Base-by-base conservation (phyloP, 2,329 filamentous ascomycete species). In the Podosphaera leucotricha region DNA sequence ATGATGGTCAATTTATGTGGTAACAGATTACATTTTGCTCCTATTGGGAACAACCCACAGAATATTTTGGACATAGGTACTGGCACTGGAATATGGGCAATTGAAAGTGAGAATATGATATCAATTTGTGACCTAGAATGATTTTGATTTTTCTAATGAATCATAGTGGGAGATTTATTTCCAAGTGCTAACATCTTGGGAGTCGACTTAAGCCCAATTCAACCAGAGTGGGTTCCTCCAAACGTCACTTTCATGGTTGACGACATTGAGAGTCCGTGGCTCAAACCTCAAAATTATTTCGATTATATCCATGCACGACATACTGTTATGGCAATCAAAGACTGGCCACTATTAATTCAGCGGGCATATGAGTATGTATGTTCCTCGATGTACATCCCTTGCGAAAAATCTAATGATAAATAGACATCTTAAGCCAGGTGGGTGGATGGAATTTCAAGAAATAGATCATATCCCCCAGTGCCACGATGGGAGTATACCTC, bases 211-310 rank as follows among this genome's bases (percentile, higher is more conserved):
- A 71, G 67, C 11, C 70, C 71, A 1, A 72, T 74, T 36, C 71
- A 75, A 52, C 70, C 70, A 2, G 62, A 62, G 22, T 68, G 66
- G 59, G 66, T 76, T 2, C 72, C 73, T 1, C 61, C 64, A 22
- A 80, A 80, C 51, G 70, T 75, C 46, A 65, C 68, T 46, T 80
- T 80, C 51, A 64, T 75, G 45, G 67, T 80, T 30, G 75, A 80
- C 53, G 75, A 80, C 53, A 68, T 71, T 30, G 71, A 75, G 53
- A 63, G 68, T n/a, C 52, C 57, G 18, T 64, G 63, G 62, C 55
- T 72, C 15, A 64, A 71, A 47, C 65, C 66, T 4, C 53, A 55
- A 3, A 65, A 71, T 47, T 63, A 67, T 43, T 76, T 74, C 44
- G 71, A 77, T 54, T 74, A 72, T 46, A 65, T 77, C 28, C 72